Evolutionary conservation across 257 asterid species (phyloP).

Genomic region (Nyctanthes arbortristis): DNA sequence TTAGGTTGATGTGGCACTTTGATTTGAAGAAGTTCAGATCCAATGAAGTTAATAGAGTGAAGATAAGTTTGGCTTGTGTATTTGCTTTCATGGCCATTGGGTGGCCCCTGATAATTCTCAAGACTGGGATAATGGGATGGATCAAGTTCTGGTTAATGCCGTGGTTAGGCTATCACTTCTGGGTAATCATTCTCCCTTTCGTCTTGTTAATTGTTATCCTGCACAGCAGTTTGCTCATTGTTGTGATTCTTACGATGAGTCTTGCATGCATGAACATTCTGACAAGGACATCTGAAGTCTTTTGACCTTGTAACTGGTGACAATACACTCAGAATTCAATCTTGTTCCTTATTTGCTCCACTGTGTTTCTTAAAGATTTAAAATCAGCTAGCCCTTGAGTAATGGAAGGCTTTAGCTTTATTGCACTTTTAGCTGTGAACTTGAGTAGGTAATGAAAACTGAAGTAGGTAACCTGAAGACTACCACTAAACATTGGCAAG

Average conservation of each 20-base stretch:
- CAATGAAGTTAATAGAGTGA: conserved; percentile 81
- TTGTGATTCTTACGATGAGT: too few species aligned
- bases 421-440: too few species aligned
- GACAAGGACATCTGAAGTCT: too few species aligned
- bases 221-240: conserved; percentile 4
- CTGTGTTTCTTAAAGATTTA: too few species aligned
- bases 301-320: too few species aligned
- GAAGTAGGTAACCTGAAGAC: neutral
- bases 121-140: conserved; percentile 89
- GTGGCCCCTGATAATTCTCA: conserved; percentile 84
- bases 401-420: too few species aligned
- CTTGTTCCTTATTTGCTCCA: too few species aligned
- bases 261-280: too few species aligned
- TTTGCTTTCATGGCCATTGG: conserved; percentile 94
- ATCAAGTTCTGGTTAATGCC: conserved; percentile 98
- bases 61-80: conserved; percentile 92
- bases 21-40: conserved; percentile 83
- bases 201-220: conserved; percentile 3
- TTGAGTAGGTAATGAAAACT: too few species aligned
- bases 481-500: neutral
- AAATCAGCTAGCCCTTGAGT: too few species aligned
- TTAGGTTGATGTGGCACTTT: conserved; percentile 79
- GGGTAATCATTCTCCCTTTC: conserved; percentile 61
- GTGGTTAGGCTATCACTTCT: conserved; percentile 95
- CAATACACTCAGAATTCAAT: too few species aligned